Evolutionary conservation across 108 stramenopile species (phyloP), one percentile per base, ranked within the genome.

Genomic region (Nannochloropsis granulata): DNA sequence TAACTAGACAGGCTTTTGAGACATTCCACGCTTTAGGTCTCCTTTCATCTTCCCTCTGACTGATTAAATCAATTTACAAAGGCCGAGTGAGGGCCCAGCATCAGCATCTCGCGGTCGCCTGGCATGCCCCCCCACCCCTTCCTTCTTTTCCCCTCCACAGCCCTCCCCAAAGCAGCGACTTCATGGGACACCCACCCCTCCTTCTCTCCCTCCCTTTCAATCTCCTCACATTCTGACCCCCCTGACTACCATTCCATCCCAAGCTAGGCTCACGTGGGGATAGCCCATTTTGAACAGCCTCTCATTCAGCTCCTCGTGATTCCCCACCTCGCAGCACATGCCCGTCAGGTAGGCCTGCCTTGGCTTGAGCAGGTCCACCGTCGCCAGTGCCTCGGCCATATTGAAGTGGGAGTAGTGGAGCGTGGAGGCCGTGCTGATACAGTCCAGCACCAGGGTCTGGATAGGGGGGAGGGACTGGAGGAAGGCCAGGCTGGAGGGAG

Each of bases 361-460:
- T 13, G 84, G 84, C n/a, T 25, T 79, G 3, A 84, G 26, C 7
- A 25, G 12, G 2, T 84, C 25, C 23, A 24, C 24, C 23, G 79
- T 13, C 24, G 78, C n/a, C n/a, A 84, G 23, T 16, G 84, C 84
- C 79, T 84, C 84, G 21, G n/a, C 23, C 23, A 84, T n/a, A 14
- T 79, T 79, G 23, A 84, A 26, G 79, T 84, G 84, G 25, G 84
- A 84, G 23, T 23, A 84, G 56, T 71, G 56, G 56, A n/a, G n/a
- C 21, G 56, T 71, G 21, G 13, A 79, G 78, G 78, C 78, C 78
- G 24, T 84, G 78, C 21, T 79, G 84, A 84, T 84, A 13, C 78
- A 84, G 84, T 84, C 84, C 23, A 84, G 13, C n/a, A 84, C 84
- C n/a, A 84, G 44, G 23, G 56, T 78, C 79, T 78, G 25, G 23